Conservation (phyloP, 352 stramenopile species). For the Phytopythium sindhum region DNA sequence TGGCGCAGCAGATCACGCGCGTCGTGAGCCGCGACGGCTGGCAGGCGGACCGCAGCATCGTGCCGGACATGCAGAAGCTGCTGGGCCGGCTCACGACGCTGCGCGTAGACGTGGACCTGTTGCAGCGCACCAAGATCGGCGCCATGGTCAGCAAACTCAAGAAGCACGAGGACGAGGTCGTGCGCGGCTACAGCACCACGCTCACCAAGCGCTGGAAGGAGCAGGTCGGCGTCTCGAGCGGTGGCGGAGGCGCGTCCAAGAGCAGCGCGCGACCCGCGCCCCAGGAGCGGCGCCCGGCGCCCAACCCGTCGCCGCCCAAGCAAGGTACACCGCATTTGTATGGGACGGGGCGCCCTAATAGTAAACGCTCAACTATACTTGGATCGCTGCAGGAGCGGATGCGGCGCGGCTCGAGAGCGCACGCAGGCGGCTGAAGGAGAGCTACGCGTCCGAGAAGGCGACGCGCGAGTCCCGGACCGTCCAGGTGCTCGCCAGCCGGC, state of each 20-base stretch:
- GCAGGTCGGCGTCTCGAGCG: conserved; percentile 47
- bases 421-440: conserved; percentile 67
- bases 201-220: conserved; percentile 84
- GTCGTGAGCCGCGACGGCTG: conserved; percentile 63
- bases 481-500: conserved; percentile 61
- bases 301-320: conserved; percentile 26
- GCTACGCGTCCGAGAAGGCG: conserved; percentile 67
- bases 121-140: conserved; percentile 77
- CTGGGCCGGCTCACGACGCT: conserved; percentile 74
- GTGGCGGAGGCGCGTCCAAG: conserved; percentile 1
- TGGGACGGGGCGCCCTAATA: neutral
- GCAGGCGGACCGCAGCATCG: conserved; percentile 53
- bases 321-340: conserved; percentile 11
- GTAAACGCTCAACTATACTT: neutral
- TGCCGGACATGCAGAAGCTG: conserved; percentile 60
- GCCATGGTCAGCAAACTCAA: conserved; percentile 81
- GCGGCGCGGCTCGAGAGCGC: conserved; percentile 61
- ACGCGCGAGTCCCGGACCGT: conserved; percentile 72
- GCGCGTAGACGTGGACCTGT: conserved; percentile 68
- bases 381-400: conserved; percentile 13
- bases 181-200: conserved; percentile 75
- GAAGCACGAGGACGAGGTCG: conserved; percentile 81
- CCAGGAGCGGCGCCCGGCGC: conserved; percentile 7
- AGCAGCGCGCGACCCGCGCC: conserved; percentile 8
- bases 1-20: conserved; percentile 70